phyloP scores from a whole-genome alignment of 2,329 filamentous ascomycete genomes.

The Nothopassalora personata region DNA sequence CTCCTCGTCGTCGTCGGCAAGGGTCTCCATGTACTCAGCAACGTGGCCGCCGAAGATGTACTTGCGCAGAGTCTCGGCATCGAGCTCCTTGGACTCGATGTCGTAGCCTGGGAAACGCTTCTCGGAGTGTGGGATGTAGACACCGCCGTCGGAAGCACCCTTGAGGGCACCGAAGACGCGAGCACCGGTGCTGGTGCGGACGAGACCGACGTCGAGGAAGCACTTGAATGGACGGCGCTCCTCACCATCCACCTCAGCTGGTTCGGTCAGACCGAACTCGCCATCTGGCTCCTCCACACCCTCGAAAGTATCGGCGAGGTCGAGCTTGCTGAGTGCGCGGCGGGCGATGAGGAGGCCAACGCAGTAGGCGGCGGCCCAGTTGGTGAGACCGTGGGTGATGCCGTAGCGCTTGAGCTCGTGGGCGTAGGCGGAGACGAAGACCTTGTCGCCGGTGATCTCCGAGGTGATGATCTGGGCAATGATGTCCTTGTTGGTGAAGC shows the following conservation, averaged over 20 bases:
- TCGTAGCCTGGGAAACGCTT: constrained; percentile 99
- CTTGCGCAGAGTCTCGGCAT: constrained; percentile 92
- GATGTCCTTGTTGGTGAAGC: constrained; percentile 81
- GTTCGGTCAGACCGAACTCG: constrained; percentile 92
- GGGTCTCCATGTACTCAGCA: constrained; percentile 99
- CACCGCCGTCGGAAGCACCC: constrained; percentile 96
- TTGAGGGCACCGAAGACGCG: constrained; percentile 98
- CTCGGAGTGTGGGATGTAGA: constrained; percentile 96
- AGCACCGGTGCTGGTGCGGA: constrained; percentile 95
- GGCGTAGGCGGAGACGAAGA: constrained; percentile 85
- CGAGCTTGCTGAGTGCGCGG: constrained; percentile 94
- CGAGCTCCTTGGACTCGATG: constrained; percentile 95
- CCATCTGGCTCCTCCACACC: constrained; percentile 97
- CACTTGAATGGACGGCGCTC: constrained; percentile 96
- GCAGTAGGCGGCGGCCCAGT: constrained; percentile 97
- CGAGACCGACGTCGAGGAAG: constrained; percentile 95
- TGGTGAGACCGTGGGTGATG: constrained; percentile 97
- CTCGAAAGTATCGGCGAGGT: constrained; percentile 83
- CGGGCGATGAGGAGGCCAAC: constrained; percentile 96
- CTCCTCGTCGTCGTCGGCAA: constrained; percentile 99
- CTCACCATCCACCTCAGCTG: constrained; percentile 81
- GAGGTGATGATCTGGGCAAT: constrained; percentile 95
- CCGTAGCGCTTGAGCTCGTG: constrained; percentile 98
- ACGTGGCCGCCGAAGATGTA: constrained; percentile 99
- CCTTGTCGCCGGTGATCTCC: constrained; percentile 96